Evolutionary conservation across 306 rosid genomes (phyloP).

Genomic region (Pterocarpus santalinus): DNA sequence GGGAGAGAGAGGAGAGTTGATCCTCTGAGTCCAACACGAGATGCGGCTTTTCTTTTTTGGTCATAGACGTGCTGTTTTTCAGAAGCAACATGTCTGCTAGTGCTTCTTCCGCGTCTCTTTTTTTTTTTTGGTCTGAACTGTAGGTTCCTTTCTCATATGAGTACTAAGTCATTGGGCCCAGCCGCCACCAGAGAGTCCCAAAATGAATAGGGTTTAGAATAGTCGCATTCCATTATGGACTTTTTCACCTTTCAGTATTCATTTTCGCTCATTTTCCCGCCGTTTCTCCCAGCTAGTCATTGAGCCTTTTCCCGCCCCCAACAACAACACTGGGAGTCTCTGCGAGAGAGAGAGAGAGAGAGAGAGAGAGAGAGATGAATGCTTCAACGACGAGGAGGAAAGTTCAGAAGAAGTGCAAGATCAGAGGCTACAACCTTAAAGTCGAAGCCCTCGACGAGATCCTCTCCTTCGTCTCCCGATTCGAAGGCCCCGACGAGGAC

Average conservation of each 20-base stretch:
- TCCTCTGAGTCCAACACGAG: too few relatives aligned
- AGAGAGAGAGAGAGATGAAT: conserved; percentile 58
- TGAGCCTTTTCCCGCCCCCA: conserved; percentile 59
- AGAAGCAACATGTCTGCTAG: too few relatives aligned
- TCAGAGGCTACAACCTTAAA: conserved; percentile 80
- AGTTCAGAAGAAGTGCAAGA: conserved; percentile 78
- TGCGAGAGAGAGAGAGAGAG: not conserved
- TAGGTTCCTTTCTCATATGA: too few relatives aligned
- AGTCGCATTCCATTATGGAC: not conserved
- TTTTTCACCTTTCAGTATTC: not conserved
- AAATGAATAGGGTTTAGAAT: not conserved
- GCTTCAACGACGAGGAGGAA: conserved; percentile 65
- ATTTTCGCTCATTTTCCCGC: conserved; percentile 50
- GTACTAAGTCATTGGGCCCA: too few relatives aligned
- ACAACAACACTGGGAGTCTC: not conserved
- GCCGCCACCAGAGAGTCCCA: too few relatives aligned
- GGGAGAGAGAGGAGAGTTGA: too few relatives aligned
- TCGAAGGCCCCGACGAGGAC: conserved; percentile 58
- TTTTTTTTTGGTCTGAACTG: too few relatives aligned
- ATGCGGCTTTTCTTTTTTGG: too few relatives aligned
- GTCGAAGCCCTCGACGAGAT: conserved; percentile 79
- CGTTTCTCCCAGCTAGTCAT: not conserved
- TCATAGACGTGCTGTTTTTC: too few relatives aligned
- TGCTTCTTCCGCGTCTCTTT: too few relatives aligned
- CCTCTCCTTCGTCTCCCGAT: conserved; percentile 71